Percentiles rank a stretch among this genome's conserved stretches.
Evolutionary conservation across 129 eudicot genomes (phyloP).

Genomic region (Scalesia atractyloides): DNA sequence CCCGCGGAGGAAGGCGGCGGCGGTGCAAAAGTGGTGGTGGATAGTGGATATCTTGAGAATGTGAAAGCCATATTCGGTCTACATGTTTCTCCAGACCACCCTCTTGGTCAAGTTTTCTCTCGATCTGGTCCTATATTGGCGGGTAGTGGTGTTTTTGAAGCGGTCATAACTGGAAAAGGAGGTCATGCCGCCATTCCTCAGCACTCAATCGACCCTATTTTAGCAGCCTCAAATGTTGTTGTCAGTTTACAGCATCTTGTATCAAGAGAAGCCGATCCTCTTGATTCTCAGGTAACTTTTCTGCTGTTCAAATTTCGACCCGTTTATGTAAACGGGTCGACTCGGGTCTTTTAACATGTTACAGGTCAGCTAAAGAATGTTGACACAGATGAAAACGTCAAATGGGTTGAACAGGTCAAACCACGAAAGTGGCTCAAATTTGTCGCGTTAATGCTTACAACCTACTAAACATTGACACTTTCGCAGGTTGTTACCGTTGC

Average conservation of each 20-base stretch:
- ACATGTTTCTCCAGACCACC: constrained; percentile 43
- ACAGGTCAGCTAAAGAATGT: background rate
- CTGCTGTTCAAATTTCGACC: background rate
- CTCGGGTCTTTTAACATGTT: background rate
- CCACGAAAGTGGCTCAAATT: background rate
- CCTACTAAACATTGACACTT: constrained; percentile 7
- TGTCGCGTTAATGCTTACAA: background rate
- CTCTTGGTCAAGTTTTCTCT: constrained; percentile 45
- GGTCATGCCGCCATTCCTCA: constrained; percentile 95
- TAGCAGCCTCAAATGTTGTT: constrained; percentile 66
- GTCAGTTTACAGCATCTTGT: constrained; percentile 69
- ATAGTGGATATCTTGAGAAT: constrained; percentile 52
- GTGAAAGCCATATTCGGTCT: constrained; percentile 68
- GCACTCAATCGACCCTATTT: constrained; percentile 60
- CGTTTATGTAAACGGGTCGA: too few species aligned
- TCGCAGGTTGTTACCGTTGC: constrained; percentile 78
- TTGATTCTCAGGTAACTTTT: constrained; percentile 61
- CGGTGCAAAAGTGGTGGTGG: constrained; percentile 61
- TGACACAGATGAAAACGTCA: background rate
- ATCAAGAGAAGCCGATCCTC: constrained; percentile 73
- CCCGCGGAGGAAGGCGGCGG: constrained; percentile 82
- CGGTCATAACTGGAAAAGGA: constrained; percentile 66
- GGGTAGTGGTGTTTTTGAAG: constrained; percentile 56
- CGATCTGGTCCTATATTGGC: constrained; percentile 57
- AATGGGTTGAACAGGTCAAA: background rate